Conservation (phyloP, 2,329 filamentous ascomycete genomes). For the Trichoderma gracile region DNA sequence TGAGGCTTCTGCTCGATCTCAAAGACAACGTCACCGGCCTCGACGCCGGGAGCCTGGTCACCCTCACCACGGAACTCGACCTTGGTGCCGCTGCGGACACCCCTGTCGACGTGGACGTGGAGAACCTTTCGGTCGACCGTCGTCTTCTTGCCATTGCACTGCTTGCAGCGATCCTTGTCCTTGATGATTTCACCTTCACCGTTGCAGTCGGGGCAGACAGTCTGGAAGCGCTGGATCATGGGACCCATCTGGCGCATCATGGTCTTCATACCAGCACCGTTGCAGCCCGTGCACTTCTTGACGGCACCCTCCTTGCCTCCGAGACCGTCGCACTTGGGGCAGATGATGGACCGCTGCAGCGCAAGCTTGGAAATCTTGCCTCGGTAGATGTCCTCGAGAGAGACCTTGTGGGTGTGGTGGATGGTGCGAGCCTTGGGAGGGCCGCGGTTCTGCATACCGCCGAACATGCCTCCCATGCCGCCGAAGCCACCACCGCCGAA, state of each 20-base stretch:
- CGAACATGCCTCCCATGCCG: slow-evolving; percentile 72
- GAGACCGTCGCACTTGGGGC: slow-evolving; percentile 87
- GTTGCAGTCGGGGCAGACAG: slow-evolving; percentile 96
- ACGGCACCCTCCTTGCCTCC: slow-evolving; percentile 98
- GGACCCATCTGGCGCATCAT: slow-evolving; percentile 99
- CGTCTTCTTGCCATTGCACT: slow-evolving; percentile 96
- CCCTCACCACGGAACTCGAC: slow-evolving; percentile 97
- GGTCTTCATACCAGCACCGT: slow-evolving; percentile 96
- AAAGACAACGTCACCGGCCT: slow-evolving; percentile 95
- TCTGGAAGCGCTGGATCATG: slow-evolving; percentile 99
- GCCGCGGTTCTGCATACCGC: slow-evolving; percentile 75
- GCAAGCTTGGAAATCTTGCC: slow-evolving; percentile 98
- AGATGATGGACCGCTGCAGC: slow-evolving; percentile 96
- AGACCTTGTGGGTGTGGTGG: slow-evolving; percentile 97
- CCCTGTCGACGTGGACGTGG: slow-evolving; percentile 94
- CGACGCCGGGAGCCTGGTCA: slow-evolving; percentile 89
- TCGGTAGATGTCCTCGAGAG: slow-evolving; percentile 95
- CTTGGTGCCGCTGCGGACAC: slow-evolving; percentile 91
- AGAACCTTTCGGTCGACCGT: slow-evolving; percentile 96
- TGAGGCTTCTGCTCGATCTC: slow-evolving; percentile 99
- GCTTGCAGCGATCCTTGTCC: slow-evolving; percentile 97
- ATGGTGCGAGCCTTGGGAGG: slow-evolving; percentile 91
- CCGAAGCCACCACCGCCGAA: slow-evolving; percentile 74
- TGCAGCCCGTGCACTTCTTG: slow-evolving; percentile 85
- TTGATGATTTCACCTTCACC: slow-evolving; percentile 96